A percentile compares a stretch with the other conserved stretches of the same genome.
phyloP scores from a whole-genome alignment of 1,284 basidiomycete genomes.

The Fistulinella cinereoalba region DNA sequence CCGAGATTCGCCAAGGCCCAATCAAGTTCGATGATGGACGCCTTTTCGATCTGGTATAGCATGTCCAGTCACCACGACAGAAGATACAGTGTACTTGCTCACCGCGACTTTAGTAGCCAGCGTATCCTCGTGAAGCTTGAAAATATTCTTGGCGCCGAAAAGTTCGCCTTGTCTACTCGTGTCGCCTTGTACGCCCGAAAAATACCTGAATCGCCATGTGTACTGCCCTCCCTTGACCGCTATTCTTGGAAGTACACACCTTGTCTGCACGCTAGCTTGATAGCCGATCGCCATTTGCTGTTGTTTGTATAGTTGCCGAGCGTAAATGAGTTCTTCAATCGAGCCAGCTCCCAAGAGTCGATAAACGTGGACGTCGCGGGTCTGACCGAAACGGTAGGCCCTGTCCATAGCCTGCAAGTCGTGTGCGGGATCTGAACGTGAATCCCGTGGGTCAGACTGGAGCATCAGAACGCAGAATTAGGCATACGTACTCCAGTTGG shows the following conservation, averaged over 20 bases:
- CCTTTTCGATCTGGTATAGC: conserved; percentile 63
- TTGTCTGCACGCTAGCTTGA: conserved; percentile 74
- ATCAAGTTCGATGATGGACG: conserved; percentile 66
- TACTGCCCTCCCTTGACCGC: background rate
- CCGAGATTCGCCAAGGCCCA: conserved; percentile 74
- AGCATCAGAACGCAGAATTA: background rate
- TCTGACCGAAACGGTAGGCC: conserved; percentile 87
- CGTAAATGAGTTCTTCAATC: conserved; percentile 83
- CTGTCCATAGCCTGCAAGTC: conserved; percentile 88
- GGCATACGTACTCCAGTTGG: conserved; percentile 77
- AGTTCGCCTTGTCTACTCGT: conserved; percentile 72
- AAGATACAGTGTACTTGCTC: conserved; percentile 20
- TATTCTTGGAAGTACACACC: conserved; percentile 37
- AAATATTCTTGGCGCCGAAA: conserved; percentile 81
- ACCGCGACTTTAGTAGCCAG: conserved; percentile 74
- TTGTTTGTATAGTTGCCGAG: conserved; percentile 85
- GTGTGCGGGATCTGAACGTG: conserved; percentile 69
- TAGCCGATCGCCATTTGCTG: conserved; percentile 88
- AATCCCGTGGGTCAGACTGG: background rate
- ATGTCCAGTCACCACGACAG: background rate
- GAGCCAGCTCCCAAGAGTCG: conserved; percentile 84
- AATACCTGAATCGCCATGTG: conserved; percentile 51
- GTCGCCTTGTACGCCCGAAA: conserved; percentile 78
- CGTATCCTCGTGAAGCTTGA: conserved; percentile 70
- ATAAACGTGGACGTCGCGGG: conserved; percentile 81